Evolutionary conservation across 306 rosid genomes (phyloP), one percentile per base, ranked within the genome.

Genomic region (Gynostemma pentaphyllum): DNA sequence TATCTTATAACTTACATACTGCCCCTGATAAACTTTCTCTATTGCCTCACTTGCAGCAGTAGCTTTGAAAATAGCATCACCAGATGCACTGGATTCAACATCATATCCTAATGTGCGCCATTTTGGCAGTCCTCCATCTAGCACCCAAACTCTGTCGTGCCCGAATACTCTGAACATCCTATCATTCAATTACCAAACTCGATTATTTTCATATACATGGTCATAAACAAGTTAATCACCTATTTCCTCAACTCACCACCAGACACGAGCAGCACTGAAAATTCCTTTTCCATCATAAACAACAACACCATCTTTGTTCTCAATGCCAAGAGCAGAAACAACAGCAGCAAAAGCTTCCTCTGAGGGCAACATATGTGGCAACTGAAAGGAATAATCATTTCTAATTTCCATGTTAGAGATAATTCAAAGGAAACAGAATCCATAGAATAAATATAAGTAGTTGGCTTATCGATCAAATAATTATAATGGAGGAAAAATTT

Each of bases 81-180:
- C 64, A 16, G 97, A 94, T 57, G 97, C 99, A 80, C 95, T 94
- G 46, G 99, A 94, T 77, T 94, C 99, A 64, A 94, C 99, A 62
- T 89, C 99, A 67, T 84, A 94, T 67, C 97, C 99, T 16, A 94
- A 78, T 51, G 94, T 90, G 62, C 99, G 97, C 99, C 99, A 94
- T 66, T 77, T 82, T 34, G 97, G 97, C 47, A 94, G 76, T 76
- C 99, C 99, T 68, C 99, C 99, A 68, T 94, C 97, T 77, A 94
- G 82, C 53, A 94, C 97, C 99, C 99, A 94, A 50, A 94, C 50
- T 83, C 91, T 84, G 16, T 84, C 88, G 65, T 89, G 99, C 64
- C 97, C 99, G 80, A 94, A 94, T 29, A 83, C 99, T 78, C 94
- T 86, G 72, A 94, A 94, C 97, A 94, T 94, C 99, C 99, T 94